A percentile compares a stretch with the other conserved stretches of the same genome.
phyloP scores from a whole-genome alignment of 495 filamentous ascomycete genomes.

The Hyaloscypha bicolor region DNA sequence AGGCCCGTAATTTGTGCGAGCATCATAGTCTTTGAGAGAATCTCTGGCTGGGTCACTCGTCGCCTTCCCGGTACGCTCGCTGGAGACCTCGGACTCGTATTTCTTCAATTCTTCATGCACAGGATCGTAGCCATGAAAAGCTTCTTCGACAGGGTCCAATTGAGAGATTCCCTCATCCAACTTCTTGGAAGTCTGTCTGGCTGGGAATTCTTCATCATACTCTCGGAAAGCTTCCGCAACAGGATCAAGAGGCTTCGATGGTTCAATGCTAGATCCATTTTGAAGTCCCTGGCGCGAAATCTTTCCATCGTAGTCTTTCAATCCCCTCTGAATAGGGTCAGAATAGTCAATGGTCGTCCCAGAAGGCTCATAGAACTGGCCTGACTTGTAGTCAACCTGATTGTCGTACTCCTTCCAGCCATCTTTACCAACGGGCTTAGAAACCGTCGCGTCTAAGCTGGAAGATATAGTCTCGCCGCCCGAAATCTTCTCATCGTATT shows the following conservation, averaged over 20 bases:
- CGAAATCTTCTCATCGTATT: conserved; percentile 34
- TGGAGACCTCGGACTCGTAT: conserved; percentile 10
- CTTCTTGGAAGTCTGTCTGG: background rate
- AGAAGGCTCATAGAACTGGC: background rate
- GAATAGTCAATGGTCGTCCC: background rate
- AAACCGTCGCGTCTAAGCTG: background rate
- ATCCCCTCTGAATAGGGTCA: conserved; percentile 2
- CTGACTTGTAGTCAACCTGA: conserved; percentile 5
- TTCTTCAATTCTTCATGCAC: background rate
- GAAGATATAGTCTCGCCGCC: background rate
- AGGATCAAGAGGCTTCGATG: conserved; percentile 17
- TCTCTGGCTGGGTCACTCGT: conserved; percentile 22
- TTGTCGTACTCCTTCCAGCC: background rate
- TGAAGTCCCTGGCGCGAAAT: background rate
- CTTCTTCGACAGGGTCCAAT: conserved; percentile 13
- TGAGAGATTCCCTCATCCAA: background rate
- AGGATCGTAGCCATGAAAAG: conserved; percentile 9
- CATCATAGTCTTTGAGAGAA: conserved; percentile 33
- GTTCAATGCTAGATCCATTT: background rate
- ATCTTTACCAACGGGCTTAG: background rate
- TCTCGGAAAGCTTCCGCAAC: conserved; percentile 13
- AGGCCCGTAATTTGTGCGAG: conserved; percentile 9
- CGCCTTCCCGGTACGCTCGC: background rate
- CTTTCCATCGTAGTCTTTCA: conserved; percentile 3
- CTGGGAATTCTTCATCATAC: background rate